Base-by-base conservation (phyloP, 2,329 filamentous ascomycete species). In the Ophiosphaerella korrae region DNA sequence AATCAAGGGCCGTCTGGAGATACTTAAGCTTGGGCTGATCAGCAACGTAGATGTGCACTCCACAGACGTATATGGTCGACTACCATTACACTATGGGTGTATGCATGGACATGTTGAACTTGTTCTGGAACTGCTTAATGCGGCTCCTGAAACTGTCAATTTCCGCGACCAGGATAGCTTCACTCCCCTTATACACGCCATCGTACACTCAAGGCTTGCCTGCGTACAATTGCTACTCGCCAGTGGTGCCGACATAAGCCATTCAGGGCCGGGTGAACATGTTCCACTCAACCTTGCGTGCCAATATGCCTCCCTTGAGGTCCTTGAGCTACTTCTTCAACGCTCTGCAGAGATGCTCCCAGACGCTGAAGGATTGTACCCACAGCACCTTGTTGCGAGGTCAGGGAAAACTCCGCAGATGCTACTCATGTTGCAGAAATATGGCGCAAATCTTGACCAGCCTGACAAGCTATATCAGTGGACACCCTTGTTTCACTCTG, bases 161-260 rank as follows among this genome's bases (percentile, higher is more conserved):
- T 80, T 88, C 35, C 92, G 92, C 68, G 94, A 99, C 67, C 90
- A 97, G 68, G 93, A 99, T 76, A 97, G 96, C 74, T 99, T 96
- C 72, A 97, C 93, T 0, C 92, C 94, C 1, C 78, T 99, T 39
- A 94, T 99, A 50, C 94, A 97, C 74, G 89, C 91, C 37, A 97
- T 97, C 57, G 92, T 96, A 45, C 92, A 95, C 66, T 87, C 89
- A 21, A 88, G 94, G 54, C 78, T 93, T 16, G 82, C 86, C 42
- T 96, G 91, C 69, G 92, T 96, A 2, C 82, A 90, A 69, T 83
- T 85, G 45, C 81, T 99, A 37, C 84, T 99, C 18, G 80, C 83
- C 24, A 85, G 84, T 62, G 88, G 88, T 45, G 92, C 93, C n/a
- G 84, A 91, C 14, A 87, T 97, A 54, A 90, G 97, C 61, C 92